Evolutionary conservation across 306 rosid species (phyloP).

Genomic region (Luffa acutangula): DNA sequence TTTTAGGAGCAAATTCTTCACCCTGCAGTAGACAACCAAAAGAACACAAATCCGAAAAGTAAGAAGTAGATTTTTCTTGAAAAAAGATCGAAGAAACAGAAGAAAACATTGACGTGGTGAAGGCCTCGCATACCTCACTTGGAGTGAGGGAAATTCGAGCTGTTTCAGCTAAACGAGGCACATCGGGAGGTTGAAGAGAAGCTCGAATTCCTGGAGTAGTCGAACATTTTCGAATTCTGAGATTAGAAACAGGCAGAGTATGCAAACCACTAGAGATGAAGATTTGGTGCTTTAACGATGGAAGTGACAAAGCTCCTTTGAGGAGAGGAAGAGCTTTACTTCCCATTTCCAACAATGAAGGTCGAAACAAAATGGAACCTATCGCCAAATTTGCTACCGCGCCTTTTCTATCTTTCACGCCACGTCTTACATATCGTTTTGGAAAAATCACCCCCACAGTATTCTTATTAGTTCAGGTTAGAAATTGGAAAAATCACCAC

Average conservation of each 20-base stretch:
- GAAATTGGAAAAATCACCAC: no score
- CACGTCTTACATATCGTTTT: no score
- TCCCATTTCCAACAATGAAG: slow-evolving; percentile 13
- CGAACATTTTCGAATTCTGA: slow-evolving; percentile 14
- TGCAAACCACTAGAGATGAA: slow-evolving; percentile 10
- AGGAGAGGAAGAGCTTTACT: slow-evolving; percentile 18
- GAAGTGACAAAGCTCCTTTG: slow-evolving; percentile 8
- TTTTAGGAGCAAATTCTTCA: slow-evolving; percentile 71
- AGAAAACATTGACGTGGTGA: not conserved
- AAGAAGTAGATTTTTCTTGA: not conserved
- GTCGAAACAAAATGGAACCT: not conserved
- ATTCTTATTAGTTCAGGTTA: no score
- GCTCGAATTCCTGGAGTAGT: slow-evolving; percentile 14
- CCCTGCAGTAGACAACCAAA: slow-evolving; percentile 24
- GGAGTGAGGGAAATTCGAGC: slow-evolving; percentile 68
- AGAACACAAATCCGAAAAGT: not conserved
- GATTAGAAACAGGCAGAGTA: not conserved
- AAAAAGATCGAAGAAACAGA: not conserved
- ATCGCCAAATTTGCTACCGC: not conserved
- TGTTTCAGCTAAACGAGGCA: slow-evolving; percentile 56
- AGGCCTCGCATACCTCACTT: slow-evolving; percentile 30
- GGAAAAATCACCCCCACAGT: no score
- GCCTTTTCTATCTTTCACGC: not conserved
- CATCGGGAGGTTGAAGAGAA: slow-evolving; percentile 60
- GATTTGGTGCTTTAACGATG: slow-evolving; percentile 1